Evolutionary conservation across 805 yeast species (phyloP), one percentile per base, ranked within the genome.

Genomic region (Candida rishiriensis): DNA sequence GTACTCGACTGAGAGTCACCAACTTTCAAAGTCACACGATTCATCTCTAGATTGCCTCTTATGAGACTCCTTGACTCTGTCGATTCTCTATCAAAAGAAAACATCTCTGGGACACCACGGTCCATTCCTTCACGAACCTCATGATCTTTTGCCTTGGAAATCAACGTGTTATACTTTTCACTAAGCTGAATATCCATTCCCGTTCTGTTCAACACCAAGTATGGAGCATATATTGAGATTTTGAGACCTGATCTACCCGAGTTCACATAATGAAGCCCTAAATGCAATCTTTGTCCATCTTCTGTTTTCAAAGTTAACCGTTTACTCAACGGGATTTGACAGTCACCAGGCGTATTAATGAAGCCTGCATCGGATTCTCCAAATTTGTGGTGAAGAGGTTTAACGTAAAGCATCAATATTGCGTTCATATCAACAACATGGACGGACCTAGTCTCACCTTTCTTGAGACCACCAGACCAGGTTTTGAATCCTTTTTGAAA

Each of bases 381-480:
- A 54, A 75, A 86, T 0, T 83, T 88, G 33, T 81, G 70, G 13
- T 72, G 77, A 12, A 77, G 65, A 0, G 90, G 88, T 38, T 71
- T 73, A 1, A 88, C 81, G 53, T 90, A 79, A 46, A 90, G 62
- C 42, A 91, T 66, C 43, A 91, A 64, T 43, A 89, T 74, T 46
- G 85, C 83, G 30, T 81, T 76, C 50, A 87, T 69, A 38, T 86
- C 79, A 3, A 88, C 93, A 31, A 85, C 87, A 64, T 93, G 97
- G 14, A 91, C 77, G 14, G 83, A 81, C 16, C 83, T 71, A n/a
- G 76, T 73, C 9, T 72, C 78, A 3, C 96, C 96, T 52, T 79
- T 78, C 37, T 68, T 66, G 35, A 95, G 66, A 10, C 62, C 57
- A 21, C 83, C 82, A 42, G 72, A 73, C 83, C 89, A 81, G 45